phyloP scores from a whole-genome alignment of 2,329 filamentous ascomycete genomes.

The Aspergillus terreus region DNA sequence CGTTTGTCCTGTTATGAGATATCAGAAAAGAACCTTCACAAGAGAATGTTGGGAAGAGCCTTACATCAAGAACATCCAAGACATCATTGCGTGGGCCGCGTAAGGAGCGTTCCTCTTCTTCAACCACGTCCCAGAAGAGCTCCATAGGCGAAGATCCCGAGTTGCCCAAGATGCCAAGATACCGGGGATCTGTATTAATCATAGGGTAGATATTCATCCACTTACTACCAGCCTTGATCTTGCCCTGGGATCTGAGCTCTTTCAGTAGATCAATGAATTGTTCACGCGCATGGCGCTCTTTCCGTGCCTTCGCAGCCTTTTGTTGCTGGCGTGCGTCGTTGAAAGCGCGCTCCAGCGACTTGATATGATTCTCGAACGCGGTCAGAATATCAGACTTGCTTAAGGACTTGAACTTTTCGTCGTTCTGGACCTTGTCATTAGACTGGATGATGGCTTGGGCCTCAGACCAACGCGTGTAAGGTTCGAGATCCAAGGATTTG shows the following conservation, averaged over 20 bases:
- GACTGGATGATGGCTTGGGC: conserved; percentile 78
- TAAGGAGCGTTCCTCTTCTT: conserved; percentile 87
- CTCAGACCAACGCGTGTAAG: conserved; percentile 92
- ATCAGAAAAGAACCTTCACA: conserved; percentile 33
- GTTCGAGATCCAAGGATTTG: conserved; percentile 76
- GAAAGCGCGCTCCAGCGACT: conserved; percentile 81
- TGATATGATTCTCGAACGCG: conserved; percentile 93
- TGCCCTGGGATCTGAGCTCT: conserved; percentile 69
- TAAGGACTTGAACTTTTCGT: conserved; percentile 80
- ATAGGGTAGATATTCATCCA: conserved; percentile 78
- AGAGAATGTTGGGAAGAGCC: conserved; percentile 26
- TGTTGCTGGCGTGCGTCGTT: conserved; percentile 88
- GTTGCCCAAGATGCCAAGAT: conserved; percentile 78
- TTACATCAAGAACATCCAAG: conserved; percentile 81
- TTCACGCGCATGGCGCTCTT: conserved; percentile 84
- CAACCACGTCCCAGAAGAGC: conserved; percentile 91
- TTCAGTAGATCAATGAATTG: conserved; percentile 70
- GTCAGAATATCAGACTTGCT: conserved; percentile 86
- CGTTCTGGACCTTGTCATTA: conserved; percentile 71
- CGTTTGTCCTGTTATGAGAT: conserved; percentile 66
- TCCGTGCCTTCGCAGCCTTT: conserved; percentile 73
- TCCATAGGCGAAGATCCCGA: conserved; percentile 81
- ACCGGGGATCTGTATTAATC: conserved; percentile 77
- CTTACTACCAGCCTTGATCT: conserved; percentile 84
- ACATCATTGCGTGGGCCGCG: conserved; percentile 78